phyloP scores from a whole-genome alignment of 2,329 filamentous ascomycete genomes.

The Aspergillus candidus region DNA sequence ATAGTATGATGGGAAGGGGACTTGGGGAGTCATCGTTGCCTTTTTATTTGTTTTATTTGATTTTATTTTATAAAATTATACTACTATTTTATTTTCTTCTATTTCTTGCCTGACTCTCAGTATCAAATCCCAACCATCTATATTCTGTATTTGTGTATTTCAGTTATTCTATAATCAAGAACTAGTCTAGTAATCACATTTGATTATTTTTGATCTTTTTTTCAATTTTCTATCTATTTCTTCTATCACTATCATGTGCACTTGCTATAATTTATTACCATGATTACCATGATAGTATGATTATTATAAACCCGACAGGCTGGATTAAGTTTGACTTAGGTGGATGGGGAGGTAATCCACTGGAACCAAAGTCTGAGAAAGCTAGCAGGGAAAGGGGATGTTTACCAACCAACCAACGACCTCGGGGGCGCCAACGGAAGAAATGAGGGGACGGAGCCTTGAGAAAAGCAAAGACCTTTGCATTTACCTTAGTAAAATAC shows the following conservation, averaged over 20 bases:
- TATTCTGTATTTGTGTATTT: too few relatives aligned
- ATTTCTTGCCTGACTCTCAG: too few relatives aligned
- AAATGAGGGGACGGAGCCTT: not conserved
- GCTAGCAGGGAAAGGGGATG: not conserved
- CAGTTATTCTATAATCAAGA: too few relatives aligned
- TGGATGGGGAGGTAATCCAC: conserved; percentile 17
- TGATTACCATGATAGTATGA: too few relatives aligned
- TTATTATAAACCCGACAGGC: conserved; percentile 26
- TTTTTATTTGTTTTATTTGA: conserved; percentile 7
- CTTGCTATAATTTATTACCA: too few relatives aligned
- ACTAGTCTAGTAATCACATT: too few relatives aligned
- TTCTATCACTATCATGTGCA: not conserved
- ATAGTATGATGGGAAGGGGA: conserved; percentile 2
- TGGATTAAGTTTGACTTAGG: conserved; percentile 35
- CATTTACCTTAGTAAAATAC: not conserved
- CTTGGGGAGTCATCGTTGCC: conserved; percentile 2
- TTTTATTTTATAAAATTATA: too few relatives aligned
- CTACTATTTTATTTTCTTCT: too few relatives aligned
- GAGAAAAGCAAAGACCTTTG: not conserved
- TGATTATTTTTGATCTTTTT: too few relatives aligned
- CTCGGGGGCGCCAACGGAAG: not conserved
- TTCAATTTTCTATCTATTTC: not conserved
- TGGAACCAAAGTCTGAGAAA: not conserved
- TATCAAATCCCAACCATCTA: too few relatives aligned
- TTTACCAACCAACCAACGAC: too few relatives aligned